A percentile compares a stretch with the other conserved stretches of the same genome.
Conservation (phyloP, 1,284 basidiomycete genomes). For the Apiotrichum montevideense region DNA sequence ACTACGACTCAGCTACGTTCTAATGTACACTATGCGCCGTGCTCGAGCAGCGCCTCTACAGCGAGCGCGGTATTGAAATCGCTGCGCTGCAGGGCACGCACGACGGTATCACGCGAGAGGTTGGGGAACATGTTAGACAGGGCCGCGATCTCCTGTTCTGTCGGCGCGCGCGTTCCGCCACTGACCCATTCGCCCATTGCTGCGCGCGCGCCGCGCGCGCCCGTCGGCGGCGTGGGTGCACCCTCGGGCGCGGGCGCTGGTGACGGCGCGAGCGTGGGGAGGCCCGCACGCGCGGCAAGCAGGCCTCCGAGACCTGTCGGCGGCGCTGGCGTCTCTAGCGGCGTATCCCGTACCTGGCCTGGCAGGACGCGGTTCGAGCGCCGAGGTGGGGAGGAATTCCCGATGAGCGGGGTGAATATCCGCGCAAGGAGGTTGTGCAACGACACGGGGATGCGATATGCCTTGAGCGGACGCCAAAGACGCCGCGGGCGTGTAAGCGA, state of each 20-base stretch:
- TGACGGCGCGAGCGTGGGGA: slow-evolving; percentile 9
- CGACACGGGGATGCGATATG: slow-evolving; percentile 62
- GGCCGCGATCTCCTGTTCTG: slow-evolving; percentile 62
- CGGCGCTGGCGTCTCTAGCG: slow-evolving; percentile 32
- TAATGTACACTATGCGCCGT: slow-evolving; percentile 15
- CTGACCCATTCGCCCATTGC: slow-evolving; percentile 73
- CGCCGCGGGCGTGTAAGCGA: slow-evolving; percentile 25
- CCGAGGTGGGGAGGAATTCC: slow-evolving; percentile 55
- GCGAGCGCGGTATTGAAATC: slow-evolving; percentile 72
- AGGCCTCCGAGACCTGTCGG: slow-evolving; percentile 10
- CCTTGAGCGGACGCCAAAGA: slow-evolving; percentile 53
- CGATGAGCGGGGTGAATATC: slow-evolving; percentile 60
- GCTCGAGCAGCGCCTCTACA: slow-evolving; percentile 61
- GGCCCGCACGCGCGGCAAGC: slow-evolving; percentile 14
- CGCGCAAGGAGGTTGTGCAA: slow-evolving; percentile 54
- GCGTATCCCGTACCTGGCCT: slow-evolving; percentile 43
- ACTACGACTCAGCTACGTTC: not conserved
- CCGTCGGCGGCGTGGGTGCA: slow-evolving; percentile 1
- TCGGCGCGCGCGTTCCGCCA: slow-evolving; percentile 58
- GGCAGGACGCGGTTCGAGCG: slow-evolving; percentile 58
- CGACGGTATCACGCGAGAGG: slow-evolving; percentile 64
- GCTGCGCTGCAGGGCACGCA: slow-evolving; percentile 64
- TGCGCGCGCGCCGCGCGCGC: slow-evolving; percentile 45
- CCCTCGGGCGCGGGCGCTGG: not conserved
- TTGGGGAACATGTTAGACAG: slow-evolving; percentile 77